Evolutionary conservation across 2,329 filamentous ascomycete species (phyloP).

Genomic region (Magnaporthales sp.): DNA sequence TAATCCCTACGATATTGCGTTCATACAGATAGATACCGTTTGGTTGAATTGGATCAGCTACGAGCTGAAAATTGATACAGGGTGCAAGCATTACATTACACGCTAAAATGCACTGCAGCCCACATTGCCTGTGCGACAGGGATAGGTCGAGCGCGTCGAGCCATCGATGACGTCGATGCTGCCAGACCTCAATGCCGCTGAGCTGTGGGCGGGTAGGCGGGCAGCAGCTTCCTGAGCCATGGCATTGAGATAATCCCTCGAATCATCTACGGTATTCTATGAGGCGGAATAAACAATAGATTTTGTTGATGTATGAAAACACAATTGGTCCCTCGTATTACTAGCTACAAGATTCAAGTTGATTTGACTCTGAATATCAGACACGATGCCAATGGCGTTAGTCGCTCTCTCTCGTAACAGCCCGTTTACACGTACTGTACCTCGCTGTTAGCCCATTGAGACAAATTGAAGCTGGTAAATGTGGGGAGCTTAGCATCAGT

Average conservation of each 20-base stretch:
- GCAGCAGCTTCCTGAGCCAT: background rate
- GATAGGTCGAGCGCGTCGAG: background rate
- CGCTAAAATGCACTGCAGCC: background rate
- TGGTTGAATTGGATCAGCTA: background rate
- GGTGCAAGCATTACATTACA: background rate
- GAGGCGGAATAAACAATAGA: background rate
- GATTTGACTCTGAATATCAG: too few relatives aligned
- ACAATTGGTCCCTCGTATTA: too few relatives aligned
- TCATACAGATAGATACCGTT: background rate
- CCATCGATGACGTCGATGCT: background rate
- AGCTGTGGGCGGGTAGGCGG: background rate
- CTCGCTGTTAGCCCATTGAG: too few relatives aligned
- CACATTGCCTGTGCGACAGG: background rate
- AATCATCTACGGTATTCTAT: background rate
- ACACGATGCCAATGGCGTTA: background rate
- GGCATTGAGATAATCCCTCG: background rate
- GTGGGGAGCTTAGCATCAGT: background rate
- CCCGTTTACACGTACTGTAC: background rate
- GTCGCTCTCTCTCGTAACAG: background rate
- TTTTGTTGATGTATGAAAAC: too few relatives aligned
- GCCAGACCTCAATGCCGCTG: background rate
- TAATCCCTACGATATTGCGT: background rate
- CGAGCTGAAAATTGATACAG: background rate
- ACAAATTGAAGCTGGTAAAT: background rate
- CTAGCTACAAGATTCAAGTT: background rate